Evolutionary conservation across 164 flowering plant species (phyloP).

Genomic region (Stephania yunnanensis): DNA sequence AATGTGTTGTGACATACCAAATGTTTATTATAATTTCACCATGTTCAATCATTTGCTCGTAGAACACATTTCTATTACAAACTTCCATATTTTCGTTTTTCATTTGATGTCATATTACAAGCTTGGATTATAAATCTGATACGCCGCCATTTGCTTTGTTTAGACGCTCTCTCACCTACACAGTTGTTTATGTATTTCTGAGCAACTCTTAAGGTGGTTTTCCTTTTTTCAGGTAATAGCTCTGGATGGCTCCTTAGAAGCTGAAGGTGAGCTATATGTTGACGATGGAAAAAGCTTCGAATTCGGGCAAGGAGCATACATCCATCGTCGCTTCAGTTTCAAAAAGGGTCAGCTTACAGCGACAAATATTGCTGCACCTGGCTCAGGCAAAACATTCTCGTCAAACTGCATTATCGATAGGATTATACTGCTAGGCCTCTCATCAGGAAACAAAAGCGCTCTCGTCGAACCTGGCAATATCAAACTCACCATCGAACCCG

Average conservation of each 20-base stretch:
- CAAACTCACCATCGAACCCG: conserved; percentile 52
- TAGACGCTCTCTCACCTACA: too few species aligned
- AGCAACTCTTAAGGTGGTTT: not conserved
- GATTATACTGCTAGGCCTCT: conserved; percentile 66
- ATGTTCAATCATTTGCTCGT: not conserved
- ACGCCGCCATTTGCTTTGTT: too few species aligned
- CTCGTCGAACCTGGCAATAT: conserved; percentile 55
- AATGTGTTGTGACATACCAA: too few species aligned
- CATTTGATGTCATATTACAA: too few species aligned
- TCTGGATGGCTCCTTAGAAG: conserved; percentile 64
- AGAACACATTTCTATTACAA: not conserved
- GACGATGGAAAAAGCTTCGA: conserved; percentile 95
- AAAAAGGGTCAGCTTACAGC: conserved; percentile 69
- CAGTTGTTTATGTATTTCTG: not conserved
- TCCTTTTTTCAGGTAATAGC: conserved; percentile 66
- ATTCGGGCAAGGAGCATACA: conserved; percentile 67
- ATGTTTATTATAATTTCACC: too few species aligned
- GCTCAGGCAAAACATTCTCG: conserved; percentile 32
- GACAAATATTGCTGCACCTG: conserved; percentile 29
- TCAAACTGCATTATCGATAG: conserved; percentile 65
- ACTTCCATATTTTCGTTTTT: too few species aligned
- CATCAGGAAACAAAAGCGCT: conserved; percentile 44
- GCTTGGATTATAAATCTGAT: too few species aligned
- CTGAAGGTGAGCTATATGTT: conserved; percentile 90
- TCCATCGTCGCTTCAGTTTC: conserved; percentile 79